phyloP scores from a whole-genome alignment of 306 rosid genomes.

The Lablab purpureus region DNA sequence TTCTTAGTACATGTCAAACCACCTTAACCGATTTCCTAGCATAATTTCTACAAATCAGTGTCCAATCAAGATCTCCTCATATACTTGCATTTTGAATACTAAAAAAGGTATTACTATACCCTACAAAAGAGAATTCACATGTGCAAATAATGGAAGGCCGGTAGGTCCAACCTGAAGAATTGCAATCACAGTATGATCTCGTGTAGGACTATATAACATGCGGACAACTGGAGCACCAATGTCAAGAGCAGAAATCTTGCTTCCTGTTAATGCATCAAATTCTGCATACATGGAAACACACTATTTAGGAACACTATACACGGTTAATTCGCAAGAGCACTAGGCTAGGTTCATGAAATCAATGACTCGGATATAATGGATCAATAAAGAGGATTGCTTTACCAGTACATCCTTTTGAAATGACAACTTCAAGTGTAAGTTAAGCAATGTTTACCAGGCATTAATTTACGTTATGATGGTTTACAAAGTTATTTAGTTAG shows the following conservation, averaged over 20 bases:
- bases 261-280: constrained; percentile 92
- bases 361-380: constrained; percentile 7
- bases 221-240: constrained; percentile 93
- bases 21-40: background rate
- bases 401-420: background rate
- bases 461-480: background rate
- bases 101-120: background rate
- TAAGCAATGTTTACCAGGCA: constrained; percentile 10
- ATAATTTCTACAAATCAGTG: background rate
- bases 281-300: constrained; percentile 58
- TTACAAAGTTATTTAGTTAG: background rate
- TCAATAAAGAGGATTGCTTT: background rate
- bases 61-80: background rate
- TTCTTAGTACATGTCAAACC: background rate
- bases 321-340: constrained; percentile 24
- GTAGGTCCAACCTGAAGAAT: constrained; percentile 75
- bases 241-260: constrained; percentile 88
- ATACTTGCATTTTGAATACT: background rate
- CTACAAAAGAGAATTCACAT: constrained; percentile 11
- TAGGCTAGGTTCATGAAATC: constrained; percentile 1
- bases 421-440: constrained; percentile 26
- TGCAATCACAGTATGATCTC: constrained; percentile 89
- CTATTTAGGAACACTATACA: constrained; percentile 27
- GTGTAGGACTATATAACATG: constrained; percentile 90
- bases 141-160: constrained; percentile 34